Base-by-base conservation (phyloP, 2,329 filamentous ascomycete species). In the Pseudogymnoascus sp. region DNA sequence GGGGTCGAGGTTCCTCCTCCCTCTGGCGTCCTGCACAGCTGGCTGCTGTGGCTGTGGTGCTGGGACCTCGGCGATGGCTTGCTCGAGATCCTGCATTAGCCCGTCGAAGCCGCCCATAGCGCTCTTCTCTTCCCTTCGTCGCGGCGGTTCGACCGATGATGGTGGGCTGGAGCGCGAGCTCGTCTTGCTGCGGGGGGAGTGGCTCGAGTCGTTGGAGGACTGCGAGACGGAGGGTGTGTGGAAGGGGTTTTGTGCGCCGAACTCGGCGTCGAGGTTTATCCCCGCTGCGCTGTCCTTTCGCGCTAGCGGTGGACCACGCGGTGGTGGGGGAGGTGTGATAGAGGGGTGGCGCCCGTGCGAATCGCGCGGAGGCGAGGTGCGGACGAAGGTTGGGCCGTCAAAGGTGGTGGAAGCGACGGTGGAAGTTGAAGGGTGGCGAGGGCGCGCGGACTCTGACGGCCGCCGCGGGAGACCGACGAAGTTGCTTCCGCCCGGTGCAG, bases 111-210 rank as follows among this genome's bases (percentile, higher is more conserved):
- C 41, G 11, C 41, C 41, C 41, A 46, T 46, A 26, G 19, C 11
- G 19, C 41, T 46, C 41, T 46, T 46, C 19, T 46, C 41, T 10
- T 46, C 19, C 41, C 41, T 46, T 3, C 41, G 41, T 46, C 41
- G 19, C 22, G 41, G 41, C 19, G 41, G 69, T 8, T 67, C 69
- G 4, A 73, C 69, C 1, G 79, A 81, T 14, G 76, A 74, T 6
- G 84, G 79, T 3, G 84, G 81, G 66, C 82, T 87, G 2, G 85
- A 86, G 65, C 81, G 79, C 6, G 87, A 88, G 69, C 87, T 89
- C 1, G 82, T 76, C 65, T 83, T 82, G 68, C 84, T 84, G 1
- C 75, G 76, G n/a, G 81, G 80, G 62, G 85, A 88, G 40, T 80
- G 82, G 0, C 79, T 82, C 2, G 87, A 90, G 50, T 81, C 81